Conservation (phyloP, 148 eudicot species). For the Camellia japonica region DNA sequence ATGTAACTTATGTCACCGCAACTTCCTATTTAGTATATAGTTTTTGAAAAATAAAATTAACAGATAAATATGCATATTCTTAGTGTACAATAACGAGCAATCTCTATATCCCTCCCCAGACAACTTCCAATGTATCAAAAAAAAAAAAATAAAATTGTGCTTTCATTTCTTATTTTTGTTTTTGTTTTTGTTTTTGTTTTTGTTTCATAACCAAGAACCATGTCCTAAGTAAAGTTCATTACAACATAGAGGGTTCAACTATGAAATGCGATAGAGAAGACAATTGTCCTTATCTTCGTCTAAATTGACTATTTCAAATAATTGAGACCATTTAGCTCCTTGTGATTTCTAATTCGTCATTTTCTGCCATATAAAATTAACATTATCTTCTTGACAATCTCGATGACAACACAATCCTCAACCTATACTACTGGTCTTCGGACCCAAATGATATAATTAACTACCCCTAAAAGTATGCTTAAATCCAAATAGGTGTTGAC, state of each 20-base stretch:
- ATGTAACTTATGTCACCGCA: no score
- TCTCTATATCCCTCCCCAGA: no score
- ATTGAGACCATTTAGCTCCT: background rate
- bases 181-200: no score
- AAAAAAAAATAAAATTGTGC: no score
- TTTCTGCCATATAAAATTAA: slow-evolving; percentile 10
- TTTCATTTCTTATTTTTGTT: no score
- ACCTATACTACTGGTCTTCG: slow-evolving; percentile 8
- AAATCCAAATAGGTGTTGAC: background rate
- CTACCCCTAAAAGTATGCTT: slow-evolving; percentile 2
- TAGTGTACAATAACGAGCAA: no score
- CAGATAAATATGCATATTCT: no score
- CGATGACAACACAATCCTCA: slow-evolving; percentile 14
- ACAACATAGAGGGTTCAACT: background rate
- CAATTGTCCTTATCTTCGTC: background rate
- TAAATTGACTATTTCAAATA: background rate
- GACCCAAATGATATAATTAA: slow-evolving; percentile 2
- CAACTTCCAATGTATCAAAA: no score
- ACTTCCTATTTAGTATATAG: no score
- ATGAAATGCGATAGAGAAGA: background rate
- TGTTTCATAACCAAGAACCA: no score
- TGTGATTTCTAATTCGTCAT: slow-evolving; percentile 3
- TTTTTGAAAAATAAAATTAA: no score
- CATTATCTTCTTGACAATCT: slow-evolving; percentile 19
- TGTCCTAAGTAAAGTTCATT: no score